Evolutionary conservation across 202 grass and related monocot genomes (phyloP).

Genomic region (Panicum virgatum): DNA sequence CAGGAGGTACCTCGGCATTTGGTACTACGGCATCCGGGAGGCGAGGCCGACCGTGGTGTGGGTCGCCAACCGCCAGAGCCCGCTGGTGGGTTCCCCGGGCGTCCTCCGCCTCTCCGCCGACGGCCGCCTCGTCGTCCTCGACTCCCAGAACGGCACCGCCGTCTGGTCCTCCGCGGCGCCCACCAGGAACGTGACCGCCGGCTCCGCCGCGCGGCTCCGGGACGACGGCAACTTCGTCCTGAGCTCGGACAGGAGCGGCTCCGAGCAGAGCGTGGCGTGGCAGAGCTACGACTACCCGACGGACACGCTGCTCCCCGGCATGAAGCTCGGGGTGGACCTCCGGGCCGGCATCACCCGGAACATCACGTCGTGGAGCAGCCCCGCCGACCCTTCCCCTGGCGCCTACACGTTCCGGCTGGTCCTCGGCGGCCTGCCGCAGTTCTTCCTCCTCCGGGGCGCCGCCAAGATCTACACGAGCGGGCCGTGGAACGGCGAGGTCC

Average conservation of each 20-base stretch:
- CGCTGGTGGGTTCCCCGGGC: constrained; percentile 36
- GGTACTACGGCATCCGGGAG: constrained; percentile 45
- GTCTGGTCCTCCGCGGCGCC: constrained; percentile 56
- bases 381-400: constrained; percentile 53
- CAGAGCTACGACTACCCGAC: constrained; percentile 89
- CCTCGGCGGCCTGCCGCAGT: constrained; percentile 40
- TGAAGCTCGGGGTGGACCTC: constrained; percentile 70
- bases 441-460: constrained; percentile 28
- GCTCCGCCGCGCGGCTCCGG: constrained; percentile 30
- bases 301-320: constrained; percentile 63
- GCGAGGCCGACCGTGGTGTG: constrained; percentile 55
- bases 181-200: not conserved
- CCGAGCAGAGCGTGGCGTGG: constrained; percentile 46
- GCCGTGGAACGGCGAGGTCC: constrained; percentile 62
- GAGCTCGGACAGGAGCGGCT: constrained; percentile 19
- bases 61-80: constrained; percentile 70
- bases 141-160: constrained; percentile 20
- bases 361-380: constrained; percentile 59
- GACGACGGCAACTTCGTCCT: constrained; percentile 65
- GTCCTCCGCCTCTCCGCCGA: constrained; percentile 35
- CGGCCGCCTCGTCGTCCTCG: constrained; percentile 52
- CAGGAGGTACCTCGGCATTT: constrained; percentile 64
- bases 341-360: constrained; percentile 38
- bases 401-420: constrained; percentile 44
- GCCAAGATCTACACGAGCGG: constrained; percentile 42